phyloP scores from a whole-genome alignment of 768 basidiomycete species.

The Phanerochaete carnosa region DNA sequence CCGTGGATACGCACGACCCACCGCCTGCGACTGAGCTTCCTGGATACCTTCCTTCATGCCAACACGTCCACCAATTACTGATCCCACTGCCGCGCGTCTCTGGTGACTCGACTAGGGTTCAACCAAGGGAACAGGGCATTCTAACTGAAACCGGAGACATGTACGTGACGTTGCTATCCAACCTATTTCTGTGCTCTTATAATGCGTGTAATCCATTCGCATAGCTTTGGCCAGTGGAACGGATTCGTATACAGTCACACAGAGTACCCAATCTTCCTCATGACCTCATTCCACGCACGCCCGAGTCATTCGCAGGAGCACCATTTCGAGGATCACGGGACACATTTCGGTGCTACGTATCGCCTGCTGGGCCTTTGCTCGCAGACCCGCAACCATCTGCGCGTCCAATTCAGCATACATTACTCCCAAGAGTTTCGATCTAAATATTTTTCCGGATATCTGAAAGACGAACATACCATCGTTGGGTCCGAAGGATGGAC shows the following conservation, averaged over 20 bases:
- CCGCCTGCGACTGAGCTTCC: neutral
- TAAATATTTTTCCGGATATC: slow-evolving; percentile 21
- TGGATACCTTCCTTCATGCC: neutral
- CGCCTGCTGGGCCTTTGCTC: neutral
- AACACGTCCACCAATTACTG: neutral
- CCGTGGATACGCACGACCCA: neutral
- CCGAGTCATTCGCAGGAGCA: neutral
- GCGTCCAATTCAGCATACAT: slow-evolving; percentile 16
- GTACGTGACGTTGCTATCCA: neutral
- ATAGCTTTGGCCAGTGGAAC: slow-evolving; percentile 12
- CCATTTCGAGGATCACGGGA: slow-evolving; percentile 5
- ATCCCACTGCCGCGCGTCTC: neutral
- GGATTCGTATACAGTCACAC: slow-evolving; percentile 9
- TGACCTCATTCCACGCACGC: slow-evolving; percentile 9
- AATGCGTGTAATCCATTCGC: neutral
- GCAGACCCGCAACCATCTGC: neutral
- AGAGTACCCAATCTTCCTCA: slow-evolving; percentile 10
- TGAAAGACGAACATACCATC: slow-evolving; percentile 19
- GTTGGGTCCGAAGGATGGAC: slow-evolving; percentile 25
- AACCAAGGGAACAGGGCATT: neutral
- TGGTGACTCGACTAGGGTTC: neutral
- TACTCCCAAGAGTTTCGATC: slow-evolving; percentile 22
- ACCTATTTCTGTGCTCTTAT: neutral
- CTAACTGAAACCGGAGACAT: neutral
- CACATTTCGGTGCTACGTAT: slow-evolving; percentile 8